Evolutionary conservation across 768 basidiomycete species (phyloP), one percentile per base, ranked within the genome.

Genomic region (Tricholoma bakamatsutake): DNA sequence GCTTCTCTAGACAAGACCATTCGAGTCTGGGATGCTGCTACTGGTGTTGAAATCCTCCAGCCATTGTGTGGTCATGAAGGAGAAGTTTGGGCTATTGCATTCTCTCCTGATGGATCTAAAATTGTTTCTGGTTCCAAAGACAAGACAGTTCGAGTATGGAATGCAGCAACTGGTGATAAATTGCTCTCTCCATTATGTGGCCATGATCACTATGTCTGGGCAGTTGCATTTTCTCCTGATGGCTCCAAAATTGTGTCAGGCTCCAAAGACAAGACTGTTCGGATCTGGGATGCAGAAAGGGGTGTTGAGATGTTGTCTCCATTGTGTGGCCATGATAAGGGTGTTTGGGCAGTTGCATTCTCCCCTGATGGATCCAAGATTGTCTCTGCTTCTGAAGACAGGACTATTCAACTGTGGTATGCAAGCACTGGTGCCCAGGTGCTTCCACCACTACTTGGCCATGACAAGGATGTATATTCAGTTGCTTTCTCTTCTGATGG

Each of bases 131-230:
- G 37, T 5, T 39, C 11, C 5, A 12, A 39, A 5, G 37, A 39
- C 37, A 13, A 39, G 5, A 13, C 37, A 13, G 15, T 39, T 13
- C 37, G 37, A 13, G 37, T 39, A 1, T 39, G 37, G 37, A 12
- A 39, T 39, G 37, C 37, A 12, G 5, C 1, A 5, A 39, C 37
- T 5, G 37, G 37, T 34, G 33, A 8, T 34, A 4, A 34, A 8
- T 8, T 34, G 33, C 33, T 34, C 33, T 12, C 33, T 7, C 52
- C 56, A 15, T 43, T 54, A 10, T 3, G 43, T 50, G 66, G 64
- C 24, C 65, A 67, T 42, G 37, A 57, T 2, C 52, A 55, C 43
- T 48, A 18, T 9, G 62, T 69, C n/a, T 55, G 47, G 5, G 62
- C 62, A n/a, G 64, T 70, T 31, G 57, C 59, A 24, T 57, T 34